Evolutionary conservation across 352 stramenopile species (phyloP).

Genomic region (Phytophthora tentaculata): DNA sequence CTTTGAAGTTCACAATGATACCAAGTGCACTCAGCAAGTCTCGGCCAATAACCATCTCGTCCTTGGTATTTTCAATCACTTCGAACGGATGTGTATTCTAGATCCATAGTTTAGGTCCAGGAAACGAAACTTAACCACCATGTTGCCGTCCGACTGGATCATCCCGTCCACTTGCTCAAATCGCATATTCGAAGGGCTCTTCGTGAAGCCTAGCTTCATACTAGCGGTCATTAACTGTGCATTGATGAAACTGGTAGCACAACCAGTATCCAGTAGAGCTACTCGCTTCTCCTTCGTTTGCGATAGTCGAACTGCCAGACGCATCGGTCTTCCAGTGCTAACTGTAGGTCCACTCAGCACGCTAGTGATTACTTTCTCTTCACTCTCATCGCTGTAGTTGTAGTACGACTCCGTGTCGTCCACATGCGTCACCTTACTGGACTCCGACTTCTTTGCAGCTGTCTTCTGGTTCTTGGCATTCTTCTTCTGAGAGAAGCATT

Average conservation of each 20-base stretch:
- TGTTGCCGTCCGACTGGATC: neutral
- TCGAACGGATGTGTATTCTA: neutral
- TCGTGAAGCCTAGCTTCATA: neutral
- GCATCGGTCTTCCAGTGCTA: neutral
- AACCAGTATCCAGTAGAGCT: conserved; percentile 7
- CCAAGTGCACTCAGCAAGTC: neutral
- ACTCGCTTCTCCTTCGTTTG: neutral
- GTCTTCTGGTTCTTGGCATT: neutral
- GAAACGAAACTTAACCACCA: neutral
- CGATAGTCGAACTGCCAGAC: neutral
- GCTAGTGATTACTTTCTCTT: conserved; percentile 2
- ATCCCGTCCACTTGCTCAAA: conserved; percentile 2
- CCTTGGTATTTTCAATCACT: neutral
- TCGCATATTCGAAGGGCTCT: neutral
- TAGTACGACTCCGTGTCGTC: neutral
- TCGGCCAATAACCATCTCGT: neutral
- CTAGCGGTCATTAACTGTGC: neutral
- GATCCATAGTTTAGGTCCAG: neutral
- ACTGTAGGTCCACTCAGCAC: neutral
- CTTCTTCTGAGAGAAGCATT: neutral
- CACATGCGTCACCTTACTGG: neutral
- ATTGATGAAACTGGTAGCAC: conserved; percentile 10
- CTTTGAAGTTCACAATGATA: neutral
- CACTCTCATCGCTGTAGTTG: conserved; percentile 4
- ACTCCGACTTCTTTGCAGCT: no score